Base-by-base conservation (phyloP, 2,329 filamentous ascomycete species). In the Coniosporium tulheliwenetii region DNA sequence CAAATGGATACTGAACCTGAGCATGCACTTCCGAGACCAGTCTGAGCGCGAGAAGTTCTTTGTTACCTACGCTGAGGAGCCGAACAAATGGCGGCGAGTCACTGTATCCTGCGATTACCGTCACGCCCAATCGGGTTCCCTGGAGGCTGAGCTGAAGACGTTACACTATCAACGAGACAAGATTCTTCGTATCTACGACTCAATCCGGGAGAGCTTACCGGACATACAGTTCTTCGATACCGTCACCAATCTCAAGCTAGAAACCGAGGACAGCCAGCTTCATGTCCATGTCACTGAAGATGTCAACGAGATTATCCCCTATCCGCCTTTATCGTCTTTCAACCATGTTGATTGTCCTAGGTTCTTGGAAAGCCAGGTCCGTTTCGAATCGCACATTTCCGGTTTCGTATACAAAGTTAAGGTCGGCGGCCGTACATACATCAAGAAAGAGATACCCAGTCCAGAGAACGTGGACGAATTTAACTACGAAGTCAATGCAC, bases 241-340 rank as follows among this genome's bases (percentile, higher is more conserved):
- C 0, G 89, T 96, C 43, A 96, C 91, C 13, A 96, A 96, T 52
- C 71, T 98, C 47, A 94, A 93, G 59, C 70, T 98, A 13, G 79
- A 95, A 58, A 98, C 91, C 0, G 79, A 76, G 4, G 81, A 93
- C 42, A 85, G 85, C 10, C 78, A 86, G 44, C 69, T 98, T 16
- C 87, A 96, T 60, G 86, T 98, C 5, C 91, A 96, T 58, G 91
- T 98, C 40, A 87, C 91, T n/a, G 89, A 98, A 60, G 91, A 98
- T 57, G 75, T 85, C 38, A 91, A 93, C 66, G 91, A 98, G 64
- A 91, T 91, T 43, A 93, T 98, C 43, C 71, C 77, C 8, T 96
- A 89, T 53, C 91, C 91, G 3, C 71, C 77, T 0, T 65, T 79
- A 16, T 74, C 73, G 33, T 77, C 81, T 45, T 73, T 96, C 43